Evolutionary conservation across 2,329 filamentous ascomycete species (phyloP).

Genomic region (Chaetomiaceae sp.): DNA sequence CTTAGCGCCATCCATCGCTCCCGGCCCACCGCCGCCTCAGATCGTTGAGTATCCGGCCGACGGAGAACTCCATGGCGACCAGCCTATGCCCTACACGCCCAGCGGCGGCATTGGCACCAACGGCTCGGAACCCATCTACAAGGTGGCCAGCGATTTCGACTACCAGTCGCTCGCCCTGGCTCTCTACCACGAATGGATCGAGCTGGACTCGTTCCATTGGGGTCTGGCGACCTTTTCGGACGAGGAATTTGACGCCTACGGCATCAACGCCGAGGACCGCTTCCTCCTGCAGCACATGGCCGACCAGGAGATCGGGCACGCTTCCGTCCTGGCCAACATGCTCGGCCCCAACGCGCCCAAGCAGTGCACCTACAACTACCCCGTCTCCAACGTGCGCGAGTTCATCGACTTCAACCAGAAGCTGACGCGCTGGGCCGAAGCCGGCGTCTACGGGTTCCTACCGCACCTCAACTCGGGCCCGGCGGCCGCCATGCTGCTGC

Average conservation of each 20-base stretch:
- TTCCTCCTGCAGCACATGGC: slow-evolving; percentile 72
- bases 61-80: slow-evolving; percentile 60
- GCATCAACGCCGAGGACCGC: slow-evolving; percentile 65
- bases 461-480: slow-evolving; percentile 72
- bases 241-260: slow-evolving; percentile 64
- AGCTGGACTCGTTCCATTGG: slow-evolving; percentile 77
- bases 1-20: slow-evolving; percentile 53
- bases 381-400: slow-evolving; percentile 67
- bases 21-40: slow-evolving; percentile 53
- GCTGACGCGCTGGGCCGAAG: slow-evolving; percentile 75
- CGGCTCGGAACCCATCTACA: slow-evolving; percentile 70
- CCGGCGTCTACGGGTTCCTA: slow-evolving; percentile 76
- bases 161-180: slow-evolving; percentile 71
- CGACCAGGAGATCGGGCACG: slow-evolving; percentile 72
- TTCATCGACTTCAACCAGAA: slow-evolving; percentile 83
- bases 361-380: slow-evolving; percentile 80
- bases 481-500: slow-evolving; percentile 66
- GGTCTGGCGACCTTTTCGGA: slow-evolving; percentile 65
- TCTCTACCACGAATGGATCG: slow-evolving; percentile 80
- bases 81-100: slow-evolving; percentile 69
- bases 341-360: slow-evolving; percentile 65
- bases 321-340: slow-evolving; percentile 72
- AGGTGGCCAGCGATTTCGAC: slow-evolving; percentile 76
- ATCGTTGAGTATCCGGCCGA: slow-evolving; percentile 68
- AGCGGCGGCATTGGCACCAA: slow-evolving; percentile 73